Conservation (phyloP, 1,139 yeast genomes). For the Kazachstania sp. region DNA sequence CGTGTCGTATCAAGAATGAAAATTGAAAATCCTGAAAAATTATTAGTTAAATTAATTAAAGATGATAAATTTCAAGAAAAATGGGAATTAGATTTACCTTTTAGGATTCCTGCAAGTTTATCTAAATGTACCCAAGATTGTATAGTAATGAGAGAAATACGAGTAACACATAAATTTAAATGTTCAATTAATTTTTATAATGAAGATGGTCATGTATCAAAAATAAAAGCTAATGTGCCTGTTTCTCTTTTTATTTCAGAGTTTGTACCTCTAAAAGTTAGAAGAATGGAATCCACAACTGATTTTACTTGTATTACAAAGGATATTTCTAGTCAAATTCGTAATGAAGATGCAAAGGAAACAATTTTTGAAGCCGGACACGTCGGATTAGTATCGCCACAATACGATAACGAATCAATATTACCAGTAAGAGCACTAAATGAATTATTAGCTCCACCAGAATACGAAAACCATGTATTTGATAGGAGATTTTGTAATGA, state of each 20-base stretch:
- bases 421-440: slow-evolving; percentile 9
- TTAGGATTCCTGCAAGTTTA: slow-evolving; percentile 64
- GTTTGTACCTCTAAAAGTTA: slow-evolving; percentile 63
- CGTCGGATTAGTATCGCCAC: slow-evolving; percentile 9
- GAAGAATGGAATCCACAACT: slow-evolving; percentile 5
- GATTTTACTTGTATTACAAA: slow-evolving; percentile 9
- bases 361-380: slow-evolving; percentile 30
- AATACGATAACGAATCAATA: neutral
- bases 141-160: slow-evolving; percentile 46
- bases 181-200: slow-evolving; percentile 49
- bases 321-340: neutral
- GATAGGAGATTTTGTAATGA: slow-evolving; percentile 71
- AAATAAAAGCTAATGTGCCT: slow-evolving; percentile 62
- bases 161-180: slow-evolving; percentile 56
- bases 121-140: slow-evolving; percentile 82
- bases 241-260: slow-evolving; percentile 61
- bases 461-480: slow-evolving; percentile 74
- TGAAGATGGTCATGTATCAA: slow-evolving; percentile 57
- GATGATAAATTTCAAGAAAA: slow-evolving; percentile 40
- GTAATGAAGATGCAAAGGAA: slow-evolving; percentile 26
- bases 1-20: slow-evolving; percentile 40
- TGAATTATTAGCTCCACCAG: slow-evolving; percentile 66
- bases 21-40: slow-evolving; percentile 35
- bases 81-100: slow-evolving; percentile 65
- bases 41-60: slow-evolving; percentile 2